Conservation (phyloP, 2,329 filamentous ascomycete species). For the Exophiala oligosperma region DNA sequence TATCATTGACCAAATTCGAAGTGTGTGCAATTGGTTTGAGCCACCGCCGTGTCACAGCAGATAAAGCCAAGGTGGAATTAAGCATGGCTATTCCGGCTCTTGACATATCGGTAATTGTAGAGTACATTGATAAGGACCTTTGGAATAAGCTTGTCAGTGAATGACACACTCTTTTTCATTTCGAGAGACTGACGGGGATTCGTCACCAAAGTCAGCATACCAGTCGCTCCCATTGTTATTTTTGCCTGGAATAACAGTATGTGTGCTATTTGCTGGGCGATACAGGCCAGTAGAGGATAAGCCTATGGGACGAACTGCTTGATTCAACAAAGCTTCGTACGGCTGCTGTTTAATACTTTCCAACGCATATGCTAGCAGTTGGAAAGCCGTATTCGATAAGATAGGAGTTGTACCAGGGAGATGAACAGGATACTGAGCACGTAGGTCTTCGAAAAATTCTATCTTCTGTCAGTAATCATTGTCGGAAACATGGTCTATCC, state of each 20-base stretch:
- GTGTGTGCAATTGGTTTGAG: conserved; percentile 45
- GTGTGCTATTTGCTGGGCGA: conserved; percentile 28
- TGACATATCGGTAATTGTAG: conserved; percentile 45
- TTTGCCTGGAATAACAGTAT: conserved; percentile 40
- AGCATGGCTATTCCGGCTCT: conserved; percentile 46
- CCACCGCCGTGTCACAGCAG: conserved; percentile 44
- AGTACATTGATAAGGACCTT: conserved; percentile 41
- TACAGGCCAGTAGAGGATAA: conserved; percentile 39
- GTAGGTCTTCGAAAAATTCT: conserved; percentile 7
- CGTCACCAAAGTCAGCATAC: conserved; percentile 5
- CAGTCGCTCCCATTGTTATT: conserved; percentile 13
- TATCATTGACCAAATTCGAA: conserved; percentile 31
- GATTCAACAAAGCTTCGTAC: conserved; percentile 33
- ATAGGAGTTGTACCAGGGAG: conserved; percentile 33
- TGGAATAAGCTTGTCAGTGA: background rate
- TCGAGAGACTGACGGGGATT: background rate
- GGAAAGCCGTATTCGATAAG: conserved; percentile 40
- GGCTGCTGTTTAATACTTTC: conserved; percentile 41
- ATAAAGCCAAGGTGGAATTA: conserved; percentile 37
- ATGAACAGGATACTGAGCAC: background rate
- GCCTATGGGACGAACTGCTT: conserved; percentile 35
- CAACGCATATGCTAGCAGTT: conserved; percentile 38
- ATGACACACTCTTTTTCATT: background rate
- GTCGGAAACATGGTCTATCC: background rate
- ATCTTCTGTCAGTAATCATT: background rate